These are phyloP conservation scores for Candida sojae DNA, from an alignment of 1,139 yeast species.

Conservation along the genomic window DNA sequence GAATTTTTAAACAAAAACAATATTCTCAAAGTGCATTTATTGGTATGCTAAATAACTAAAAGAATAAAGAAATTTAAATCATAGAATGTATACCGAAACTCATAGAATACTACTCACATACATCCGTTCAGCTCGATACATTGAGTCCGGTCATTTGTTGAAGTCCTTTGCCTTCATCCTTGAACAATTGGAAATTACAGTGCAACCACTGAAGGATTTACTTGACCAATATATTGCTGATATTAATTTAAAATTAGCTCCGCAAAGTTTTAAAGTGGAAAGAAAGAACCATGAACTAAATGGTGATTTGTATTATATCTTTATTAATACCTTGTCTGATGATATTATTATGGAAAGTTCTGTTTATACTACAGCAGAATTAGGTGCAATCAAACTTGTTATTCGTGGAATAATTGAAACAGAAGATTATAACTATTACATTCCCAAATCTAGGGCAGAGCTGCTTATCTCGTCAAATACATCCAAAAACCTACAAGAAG, in stretches of 20 bases:
- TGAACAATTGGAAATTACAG: conserved; percentile 9
- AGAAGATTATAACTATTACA: conserved; percentile 24
- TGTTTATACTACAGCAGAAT: conserved; percentile 45
- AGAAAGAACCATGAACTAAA: conserved; percentile 37
- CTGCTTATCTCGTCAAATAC: conserved; percentile 25
- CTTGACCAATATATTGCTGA: conserved; percentile 31
- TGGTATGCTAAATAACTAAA: not conserved
- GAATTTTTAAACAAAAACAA: not conserved
- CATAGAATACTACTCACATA: conserved; percentile 49
- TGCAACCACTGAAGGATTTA: conserved; percentile 7
- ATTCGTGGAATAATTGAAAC: conserved; percentile 47
- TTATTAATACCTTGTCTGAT: conserved; percentile 45
- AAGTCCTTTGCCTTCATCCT: conserved; percentile 16
- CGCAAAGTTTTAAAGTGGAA: conserved; percentile 48
- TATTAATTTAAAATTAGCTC: conserved; percentile 40
- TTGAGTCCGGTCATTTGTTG: conserved; percentile 17
- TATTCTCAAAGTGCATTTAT: not conserved
- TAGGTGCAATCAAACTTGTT: conserved; percentile 48
- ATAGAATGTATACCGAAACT: conserved; percentile 22
- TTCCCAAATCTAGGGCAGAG: conserved; percentile 31
- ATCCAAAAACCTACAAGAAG: conserved; percentile 31
- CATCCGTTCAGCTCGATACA: conserved; percentile 35
- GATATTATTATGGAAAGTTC: conserved; percentile 45
- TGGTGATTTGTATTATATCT: conserved; percentile 35
- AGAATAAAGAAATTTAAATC: not conserved